Base-by-base conservation (phyloP, 257 asterid species). In the Capsicum rhomboideum region DNA sequence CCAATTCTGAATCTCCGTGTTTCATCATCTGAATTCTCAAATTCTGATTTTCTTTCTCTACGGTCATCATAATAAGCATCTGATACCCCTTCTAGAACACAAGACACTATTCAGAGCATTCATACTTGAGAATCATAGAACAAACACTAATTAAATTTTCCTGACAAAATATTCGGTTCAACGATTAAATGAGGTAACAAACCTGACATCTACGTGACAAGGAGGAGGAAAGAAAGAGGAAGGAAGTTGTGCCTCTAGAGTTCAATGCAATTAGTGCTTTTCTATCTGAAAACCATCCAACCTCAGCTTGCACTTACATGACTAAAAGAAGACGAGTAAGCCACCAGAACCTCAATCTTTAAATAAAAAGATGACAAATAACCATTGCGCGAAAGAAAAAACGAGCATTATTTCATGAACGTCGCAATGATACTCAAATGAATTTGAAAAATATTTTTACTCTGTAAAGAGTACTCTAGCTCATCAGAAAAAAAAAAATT, bases 11-110 rank as follows among this genome's bases (percentile, higher is more conserved):
- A 92, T 82, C 94, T 89, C 87, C 96, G 89, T 68, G 93, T 89
- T 84, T 94, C 98, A 86, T 96, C 97, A 85, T 94, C 99, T 37
- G 93, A 94, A 82, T 88, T 85, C 52, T 94, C 98, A 71, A 86
- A 90, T 26, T 96, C 95, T 50, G 96, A 94, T 87, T 87, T 93
- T 85, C 96, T 92, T 90, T 94, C 98, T 90, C 93, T 90, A 72
- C 87, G 72, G 84, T 94, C 98, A 71, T 94, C 92, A 84, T 84
- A 79, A 78, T 67, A 67, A 67, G 50, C 77, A 67, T 67, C 50
- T 67, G 77, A 67, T 9, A 26, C 77, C 50, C 50, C 77, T 67
- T 67, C 77, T 67, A 67, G 50, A 34, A 67, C 50, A 67, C 50
- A 67, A 42, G 77, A 18, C 34, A 67, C 28, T 67, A 34, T 67